Evolutionary conservation across 495 filamentous ascomycete genomes (phyloP), one percentile per base, ranked within the genome.

Genomic region (Aspergillus homomorphus): DNA sequence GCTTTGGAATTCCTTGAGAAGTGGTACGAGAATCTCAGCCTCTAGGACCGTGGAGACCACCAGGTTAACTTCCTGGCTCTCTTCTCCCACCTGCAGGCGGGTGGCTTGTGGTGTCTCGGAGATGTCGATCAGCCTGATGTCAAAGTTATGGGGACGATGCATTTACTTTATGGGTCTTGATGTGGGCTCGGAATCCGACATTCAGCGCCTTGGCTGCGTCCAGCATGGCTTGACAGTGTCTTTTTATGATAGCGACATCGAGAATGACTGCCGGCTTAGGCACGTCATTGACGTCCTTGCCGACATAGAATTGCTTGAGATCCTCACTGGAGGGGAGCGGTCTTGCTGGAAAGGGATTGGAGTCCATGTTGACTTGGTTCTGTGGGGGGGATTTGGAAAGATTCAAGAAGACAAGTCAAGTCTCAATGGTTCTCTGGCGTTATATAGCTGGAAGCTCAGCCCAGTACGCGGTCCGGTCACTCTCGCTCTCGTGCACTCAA

Each of bases 91-190:
- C 81, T 96, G 91, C 19, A 94, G 73, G 46, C 79, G 77, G 22
- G 91, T 84, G 53, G 93, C 69, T 69, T 96, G 82, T 4, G 77
- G 77, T 0, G 91, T 95, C 86, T 91, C 62, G 7, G 1, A 45
- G 20, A 2, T 44, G 44, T 22, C 8, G 30, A 19, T 26, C 10
- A 28, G 10, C 45, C 18, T 7, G 49, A 1, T 21, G 41, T 33
- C 18, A 9, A 12, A 22, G 12, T 1, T 23, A 4, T 49, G 4
- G 21, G 23, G 23, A 1, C 14, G 14, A 26, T 28, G 16, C 20
- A 41, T 66, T 49, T 67, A 87, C 90, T 73, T 96, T 96, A 67
- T 96, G 91, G 21, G 89, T 89, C 65, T 96, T 96, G 54, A 94
- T 84, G 70, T 96, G 91, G 6, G 89, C 85, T 54, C 91, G 75